Conservation (phyloP, 371 early-diverging fungal species). For the Umbelopsis sp. region DNA sequence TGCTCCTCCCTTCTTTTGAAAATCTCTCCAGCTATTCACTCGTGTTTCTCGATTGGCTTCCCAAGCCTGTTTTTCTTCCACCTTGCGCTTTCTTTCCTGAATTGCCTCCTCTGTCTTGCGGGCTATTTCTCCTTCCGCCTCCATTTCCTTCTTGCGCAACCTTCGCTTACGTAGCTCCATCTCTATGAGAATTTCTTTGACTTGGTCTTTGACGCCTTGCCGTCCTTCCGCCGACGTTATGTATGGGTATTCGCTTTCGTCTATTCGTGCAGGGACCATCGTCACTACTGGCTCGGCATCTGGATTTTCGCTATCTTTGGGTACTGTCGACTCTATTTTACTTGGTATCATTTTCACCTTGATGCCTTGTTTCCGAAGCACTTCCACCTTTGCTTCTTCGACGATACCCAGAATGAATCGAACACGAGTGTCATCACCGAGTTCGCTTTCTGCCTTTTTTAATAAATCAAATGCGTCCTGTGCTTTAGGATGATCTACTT, state of each 20-base stretch:
- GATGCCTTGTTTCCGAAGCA: slow-evolving; percentile 50
- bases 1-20: slow-evolving; percentile 65
- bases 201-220: slow-evolving; percentile 52
- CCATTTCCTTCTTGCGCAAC: slow-evolving; percentile 71
- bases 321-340: slow-evolving; percentile 28
- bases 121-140: slow-evolving; percentile 68
- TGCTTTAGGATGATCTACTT: slow-evolving; percentile 76
- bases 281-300: slow-evolving; percentile 28
- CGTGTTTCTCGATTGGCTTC: slow-evolving; percentile 31
- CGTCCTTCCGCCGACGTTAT: slow-evolving; percentile 41
- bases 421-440: slow-evolving; percentile 70
- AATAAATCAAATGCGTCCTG: slow-evolving; percentile 83
- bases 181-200: slow-evolving; percentile 67
- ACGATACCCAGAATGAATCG: slow-evolving; percentile 62
- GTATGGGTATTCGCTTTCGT: slow-evolving; percentile 44
- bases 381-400: slow-evolving; percentile 70
- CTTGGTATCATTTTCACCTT: slow-evolving; percentile 38
- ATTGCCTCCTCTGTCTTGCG: slow-evolving; percentile 67
- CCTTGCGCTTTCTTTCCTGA: slow-evolving; percentile 61
- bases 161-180: slow-evolving; percentile 65
- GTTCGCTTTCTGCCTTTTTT: slow-evolving; percentile 83
- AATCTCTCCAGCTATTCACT: slow-evolving; percentile 72
- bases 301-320: slow-evolving; percentile 22
- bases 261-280: slow-evolving; percentile 32
- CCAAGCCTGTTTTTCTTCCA: slow-evolving; percentile 71